Base-by-base conservation (phyloP, 192 early-diverging fungal genomes). In the Radiomyces spectabilis region DNA sequence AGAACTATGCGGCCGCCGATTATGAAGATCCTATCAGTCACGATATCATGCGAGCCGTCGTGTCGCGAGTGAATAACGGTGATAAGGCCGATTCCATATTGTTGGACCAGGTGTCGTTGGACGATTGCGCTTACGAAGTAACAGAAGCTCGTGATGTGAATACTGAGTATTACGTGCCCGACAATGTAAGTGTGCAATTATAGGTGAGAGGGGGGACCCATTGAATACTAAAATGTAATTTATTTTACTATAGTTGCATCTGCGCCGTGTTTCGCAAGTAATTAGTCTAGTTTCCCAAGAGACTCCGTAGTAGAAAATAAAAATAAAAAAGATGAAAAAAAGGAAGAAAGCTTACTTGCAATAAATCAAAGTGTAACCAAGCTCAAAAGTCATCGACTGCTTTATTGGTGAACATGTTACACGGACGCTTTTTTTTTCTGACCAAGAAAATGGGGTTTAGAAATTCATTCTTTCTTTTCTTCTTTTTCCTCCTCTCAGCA, bases 1-100 rank as follows among this genome's bases (percentile, higher is more conserved):
- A 87, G 10, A 86, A 95, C 61, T 98, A 98, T 65, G 84, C 87
- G 53, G 86, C 93, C 52, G 89, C 92, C 3, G 97, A 99, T 69
- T 96, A 95, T 61, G 97, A 99, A 59, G 80, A 81, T 54, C 79
- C 89, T 60, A 86, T 96, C 21, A 88, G 90, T 16, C 83, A 86
- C 25, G 87, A 90, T 26, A 80, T 97, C 42, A 76, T 98, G 68
- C 89, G 88, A 69, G 90, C 87, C 44, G 91, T 95, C 8, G 85
- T 89, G 2, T 66, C 75, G 53, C 73, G 91, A 16, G 93, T 90
- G 12, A 78, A 82, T 41, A 76, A 84, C 8, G 87, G 86, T 55
- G 91, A 95, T 68, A 91, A 93, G 72, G 77, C 79, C 4, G 93
- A 96, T 64, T 78, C 81, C 21, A 74, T 98, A 38, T 72, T 98